Conservation (phyloP, 2,329 filamentous ascomycete genomes). For the Pezicula radicicola region DNA sequence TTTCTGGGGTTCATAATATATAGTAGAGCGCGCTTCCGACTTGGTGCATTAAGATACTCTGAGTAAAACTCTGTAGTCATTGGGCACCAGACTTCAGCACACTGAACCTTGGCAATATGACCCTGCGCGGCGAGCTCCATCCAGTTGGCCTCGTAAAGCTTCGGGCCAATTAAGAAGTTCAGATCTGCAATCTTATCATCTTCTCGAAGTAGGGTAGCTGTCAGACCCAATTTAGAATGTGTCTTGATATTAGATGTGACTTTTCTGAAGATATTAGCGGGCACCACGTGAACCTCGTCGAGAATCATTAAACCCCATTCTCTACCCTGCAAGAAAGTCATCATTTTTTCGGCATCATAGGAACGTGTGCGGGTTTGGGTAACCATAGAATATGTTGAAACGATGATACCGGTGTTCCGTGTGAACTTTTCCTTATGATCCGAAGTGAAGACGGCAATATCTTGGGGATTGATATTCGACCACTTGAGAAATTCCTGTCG, state of each 20-base stretch:
- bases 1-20: constrained; percentile 98
- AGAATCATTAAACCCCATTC: constrained; percentile 98
- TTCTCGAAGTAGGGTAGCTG: constrained; percentile 89
- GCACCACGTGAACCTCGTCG: constrained; percentile 97
- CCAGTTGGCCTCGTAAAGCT: constrained; percentile 98
- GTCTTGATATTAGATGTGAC: constrained; percentile 92
- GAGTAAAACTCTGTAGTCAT: constrained; percentile 99
- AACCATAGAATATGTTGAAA: constrained; percentile 99
- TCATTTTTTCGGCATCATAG: constrained; percentile 94
- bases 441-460: constrained; percentile 92
- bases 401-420: constrained; percentile 90
- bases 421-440: constrained; percentile 86
- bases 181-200: constrained; percentile 98
- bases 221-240: constrained; percentile 91
- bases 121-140: constrained; percentile 97
- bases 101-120: constrained; percentile 95
- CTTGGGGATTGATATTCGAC: constrained; percentile 95
- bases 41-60: constrained; percentile 76
- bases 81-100: constrained; percentile 97
- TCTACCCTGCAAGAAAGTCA: constrained; percentile 83
- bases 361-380: constrained; percentile 83
- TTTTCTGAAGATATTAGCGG: constrained; percentile 91
- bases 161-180: constrained; percentile 96
- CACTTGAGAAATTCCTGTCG: constrained; percentile 94
- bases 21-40: constrained; percentile 64